A percentile compares a stretch with the other conserved stretches of the same genome.
Evolutionary conservation across 2,329 filamentous ascomycete species (phyloP).

Genomic region (Microsporum ferrugineum): DNA sequence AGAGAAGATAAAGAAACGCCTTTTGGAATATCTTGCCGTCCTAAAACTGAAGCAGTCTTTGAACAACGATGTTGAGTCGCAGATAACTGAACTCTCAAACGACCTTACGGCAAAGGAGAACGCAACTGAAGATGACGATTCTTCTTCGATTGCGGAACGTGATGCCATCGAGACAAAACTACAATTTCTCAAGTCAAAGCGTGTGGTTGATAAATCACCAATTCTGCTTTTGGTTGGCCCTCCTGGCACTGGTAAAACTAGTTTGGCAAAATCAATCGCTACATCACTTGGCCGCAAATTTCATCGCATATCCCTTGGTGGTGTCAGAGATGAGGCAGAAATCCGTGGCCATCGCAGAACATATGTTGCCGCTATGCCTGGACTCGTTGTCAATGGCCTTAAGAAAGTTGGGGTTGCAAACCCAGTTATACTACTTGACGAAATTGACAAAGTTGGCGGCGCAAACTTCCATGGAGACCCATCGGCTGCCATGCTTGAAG

Average conservation of each 20-base stretch:
- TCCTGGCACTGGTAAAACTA: constrained; percentile 92
- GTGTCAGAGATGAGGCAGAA: constrained; percentile 91
- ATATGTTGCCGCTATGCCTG: constrained; percentile 98
- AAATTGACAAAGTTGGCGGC: constrained; percentile 92
- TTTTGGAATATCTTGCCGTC: constrained; percentile 94
- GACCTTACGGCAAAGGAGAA: constrained; percentile 38
- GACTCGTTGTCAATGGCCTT: constrained; percentile 80
- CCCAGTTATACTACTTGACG: constrained; percentile 87
- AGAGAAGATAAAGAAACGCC: constrained; percentile 91
- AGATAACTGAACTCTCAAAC: constrained; percentile 50
- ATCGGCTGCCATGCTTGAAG: constrained; percentile 93
- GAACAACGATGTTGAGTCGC: constrained; percentile 68
- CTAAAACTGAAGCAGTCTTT: constrained; percentile 85
- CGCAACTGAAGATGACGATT: constrained; percentile 49
- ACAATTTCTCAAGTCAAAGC: constrained; percentile 65
- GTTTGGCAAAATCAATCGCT: constrained; percentile 82
- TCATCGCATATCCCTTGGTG: constrained; percentile 90
- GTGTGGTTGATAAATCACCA: constrained; percentile 86
- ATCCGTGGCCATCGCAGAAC: constrained; percentile 90
- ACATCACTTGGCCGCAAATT: constrained; percentile 89
- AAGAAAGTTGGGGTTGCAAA: constrained; percentile 95
- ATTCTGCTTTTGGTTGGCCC: constrained; percentile 89
- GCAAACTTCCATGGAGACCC: constrained; percentile 92
- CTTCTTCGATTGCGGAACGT: constrained; percentile 36
- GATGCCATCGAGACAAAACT: constrained; percentile 50